Percentiles rank a stretch among this genome's conserved stretches.
Conservation (phyloP, 768 basidiomycete genomes). For the Pulveroboletus sp. region DNA sequence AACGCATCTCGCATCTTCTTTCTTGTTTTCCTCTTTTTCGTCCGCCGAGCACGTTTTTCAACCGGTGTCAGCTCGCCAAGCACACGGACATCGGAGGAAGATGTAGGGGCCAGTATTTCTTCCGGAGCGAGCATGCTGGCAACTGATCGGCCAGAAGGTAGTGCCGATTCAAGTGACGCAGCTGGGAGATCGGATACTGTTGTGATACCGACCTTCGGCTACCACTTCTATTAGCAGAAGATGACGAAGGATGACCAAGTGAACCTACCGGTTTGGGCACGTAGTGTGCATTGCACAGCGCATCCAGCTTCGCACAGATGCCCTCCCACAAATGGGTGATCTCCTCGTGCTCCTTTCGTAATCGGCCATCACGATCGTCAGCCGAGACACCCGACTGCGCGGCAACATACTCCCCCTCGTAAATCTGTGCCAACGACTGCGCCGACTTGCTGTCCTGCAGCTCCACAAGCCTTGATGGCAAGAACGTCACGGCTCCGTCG, state of each 20-base stretch:
- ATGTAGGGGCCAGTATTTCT: constrained; percentile 68
- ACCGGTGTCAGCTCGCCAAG: constrained; percentile 79
- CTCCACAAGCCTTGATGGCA: constrained; percentile 87
- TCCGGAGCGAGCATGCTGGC: constrained; percentile 89
- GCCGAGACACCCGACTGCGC: constrained; percentile 48
- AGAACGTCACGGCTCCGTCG: constrained; percentile 79
- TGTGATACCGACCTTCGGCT: constrained; percentile 89
- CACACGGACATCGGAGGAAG: constrained; percentile 51
- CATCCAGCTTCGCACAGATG: constrained; percentile 86
- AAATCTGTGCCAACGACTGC: constrained; percentile 91
- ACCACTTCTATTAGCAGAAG: not conserved
- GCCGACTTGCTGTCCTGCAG: constrained; percentile 84
- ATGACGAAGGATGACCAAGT: not conserved
- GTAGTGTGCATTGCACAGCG: constrained; percentile 92
- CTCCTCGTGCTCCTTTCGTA: constrained; percentile 85
- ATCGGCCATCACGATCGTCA: constrained; percentile 85
- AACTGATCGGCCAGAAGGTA: constrained; percentile 75
- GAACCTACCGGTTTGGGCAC: constrained; percentile 82
- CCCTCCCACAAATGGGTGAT: constrained; percentile 80
- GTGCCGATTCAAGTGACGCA: constrained; percentile 81
- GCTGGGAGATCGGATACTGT: constrained; percentile 80
- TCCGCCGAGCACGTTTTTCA: constrained; percentile 71
- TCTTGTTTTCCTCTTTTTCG: constrained; percentile 65
- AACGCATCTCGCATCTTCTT: constrained; percentile 65
- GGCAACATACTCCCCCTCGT: constrained; percentile 86